Conservation (phyloP, 2,329 filamentous ascomycete species). For the Diplodia sapinea region DNA sequence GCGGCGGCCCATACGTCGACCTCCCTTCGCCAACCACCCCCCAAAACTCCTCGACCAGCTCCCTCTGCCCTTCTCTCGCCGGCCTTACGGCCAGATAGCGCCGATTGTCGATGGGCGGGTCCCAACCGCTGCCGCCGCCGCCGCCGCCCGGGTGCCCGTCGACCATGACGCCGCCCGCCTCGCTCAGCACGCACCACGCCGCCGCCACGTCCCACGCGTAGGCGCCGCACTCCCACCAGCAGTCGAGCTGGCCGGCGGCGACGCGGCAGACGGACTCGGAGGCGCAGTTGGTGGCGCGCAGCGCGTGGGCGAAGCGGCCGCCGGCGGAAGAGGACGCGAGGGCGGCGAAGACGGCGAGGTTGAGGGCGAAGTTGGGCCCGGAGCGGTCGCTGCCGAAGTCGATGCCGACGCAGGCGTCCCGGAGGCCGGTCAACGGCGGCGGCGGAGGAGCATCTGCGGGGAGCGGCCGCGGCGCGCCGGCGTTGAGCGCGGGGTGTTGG, state of each 20-base stretch:
- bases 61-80: background rate
- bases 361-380: conserved; percentile 10
- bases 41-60: conserved; percentile 20
- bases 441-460: background rate
- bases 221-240: too few species aligned
- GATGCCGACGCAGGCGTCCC: conserved; percentile 6
- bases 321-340: conserved; percentile 1
- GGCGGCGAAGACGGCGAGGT: background rate
- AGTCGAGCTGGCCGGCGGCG: background rate
- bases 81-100: conserved; percentile 10
- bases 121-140: background rate
- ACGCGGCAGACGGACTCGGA: conserved; percentile 17
- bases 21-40: background rate
- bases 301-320: conserved; percentile 1
- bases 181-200: conserved; percentile 15
- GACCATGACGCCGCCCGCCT: conserved; percentile 10
- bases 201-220: background rate
- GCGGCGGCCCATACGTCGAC: conserved; percentile 4
- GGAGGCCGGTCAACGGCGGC: conserved; percentile 1
- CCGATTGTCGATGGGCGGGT: conserved; percentile 1
- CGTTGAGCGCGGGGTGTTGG: background rate
- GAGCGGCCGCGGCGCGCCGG: background rate
- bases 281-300: conserved; percentile 4
- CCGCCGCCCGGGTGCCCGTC: background rate
- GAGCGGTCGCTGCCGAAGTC: conserved; percentile 8